Evolutionary conservation across 2,329 filamentous ascomycete species (phyloP), one percentile per base, ranked within the genome.

Genomic region (Sporothrix brasiliensis): DNA sequence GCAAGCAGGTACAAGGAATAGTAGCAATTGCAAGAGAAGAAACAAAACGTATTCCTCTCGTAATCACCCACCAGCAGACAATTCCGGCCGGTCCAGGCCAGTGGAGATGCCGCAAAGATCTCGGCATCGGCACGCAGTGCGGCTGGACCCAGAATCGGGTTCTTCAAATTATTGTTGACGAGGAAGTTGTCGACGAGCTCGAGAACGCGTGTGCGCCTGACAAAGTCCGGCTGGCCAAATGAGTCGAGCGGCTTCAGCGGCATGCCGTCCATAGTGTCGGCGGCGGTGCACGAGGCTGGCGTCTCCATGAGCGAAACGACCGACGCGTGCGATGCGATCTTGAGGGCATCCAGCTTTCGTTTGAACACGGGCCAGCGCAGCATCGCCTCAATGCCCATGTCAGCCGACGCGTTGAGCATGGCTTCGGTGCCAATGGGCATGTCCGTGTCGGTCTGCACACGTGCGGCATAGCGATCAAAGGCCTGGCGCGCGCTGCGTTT

Each of bases 131-230:
- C 76, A 0, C 82, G 79, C 0, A 81, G 79, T 0, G 77, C 75
- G 0, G 78, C 73, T 70, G 84, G 83, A 34, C 85, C 83, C 0
- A 86, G 74, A 1, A 86, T 82, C 0, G 85, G 85, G 67, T 86
- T 86, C 65, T 83, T 84, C 75, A 83, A 81, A 73, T 86, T 84
- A 1, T 85, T 82, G 67, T 83, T 78, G 6, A 68, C 58, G 10
- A 72, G 68, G 44, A 72, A 72, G 52, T 70, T 72, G 21, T 72
- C 65, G n/a, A 72, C 71, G 2, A 72, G 68, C n/a, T 68, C 53
- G 2, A 41, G 63, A 11, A 70, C 50, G 16, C 47, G 61, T 14
- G 41, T 14, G 3, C n/a, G 63, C 14, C 44, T 39, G 27, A 69
- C 27, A 21, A 39, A 34, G 21, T 41, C 63, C 11, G 49, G 24